Evolutionary conservation across 2,329 filamentous ascomycete species (phyloP).

Genomic region (Dactylellina parvicollis): DNA sequence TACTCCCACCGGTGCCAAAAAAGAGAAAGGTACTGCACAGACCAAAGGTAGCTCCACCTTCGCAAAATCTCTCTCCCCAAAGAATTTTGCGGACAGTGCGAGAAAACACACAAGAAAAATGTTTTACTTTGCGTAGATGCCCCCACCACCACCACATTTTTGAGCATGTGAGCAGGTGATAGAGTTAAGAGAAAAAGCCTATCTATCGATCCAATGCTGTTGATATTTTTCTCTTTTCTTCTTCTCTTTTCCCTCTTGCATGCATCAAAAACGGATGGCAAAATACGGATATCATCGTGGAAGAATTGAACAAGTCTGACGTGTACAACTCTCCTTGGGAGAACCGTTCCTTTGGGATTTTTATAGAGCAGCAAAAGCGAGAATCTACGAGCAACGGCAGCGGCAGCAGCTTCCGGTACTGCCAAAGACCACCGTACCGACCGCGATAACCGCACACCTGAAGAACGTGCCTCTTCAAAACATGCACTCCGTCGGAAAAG

Average conservation of each 20-base stretch:
- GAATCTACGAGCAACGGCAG: conserved; percentile 45
- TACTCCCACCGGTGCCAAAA: conserved; percentile 44
- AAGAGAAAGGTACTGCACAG: conserved; percentile 54
- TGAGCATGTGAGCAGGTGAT: background rate
- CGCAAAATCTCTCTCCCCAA: background rate
- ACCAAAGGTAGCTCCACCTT: conserved; percentile 45
- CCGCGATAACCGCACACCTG: conserved; percentile 51
- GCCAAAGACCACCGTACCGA: conserved; percentile 45
- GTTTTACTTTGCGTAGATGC: background rate
- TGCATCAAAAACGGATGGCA: conserved; percentile 38
- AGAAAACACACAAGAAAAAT: conserved; percentile 16
- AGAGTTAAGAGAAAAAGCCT: background rate
- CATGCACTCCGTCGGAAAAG: conserved; percentile 51
- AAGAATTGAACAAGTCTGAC: conserved; percentile 49
- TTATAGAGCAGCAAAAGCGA: conserved; percentile 54
- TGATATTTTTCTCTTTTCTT: background rate
- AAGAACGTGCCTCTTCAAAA: conserved; percentile 33
- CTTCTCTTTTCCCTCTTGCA: conserved; percentile 5
- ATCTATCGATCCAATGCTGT: conserved; percentile 35
- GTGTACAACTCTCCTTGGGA: conserved; percentile 53
- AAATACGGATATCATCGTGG: conserved; percentile 24
- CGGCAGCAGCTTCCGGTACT: conserved; percentile 4
- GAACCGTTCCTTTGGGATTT: conserved; percentile 52
- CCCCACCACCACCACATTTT: conserved; percentile 1
- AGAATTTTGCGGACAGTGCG: conserved; percentile 26